A percentile compares a stretch with the other conserved stretches of the same genome.
Evolutionary conservation across 148 eudicot species (phyloP).

Genomic region (Vaccinium corymbosum): DNA sequence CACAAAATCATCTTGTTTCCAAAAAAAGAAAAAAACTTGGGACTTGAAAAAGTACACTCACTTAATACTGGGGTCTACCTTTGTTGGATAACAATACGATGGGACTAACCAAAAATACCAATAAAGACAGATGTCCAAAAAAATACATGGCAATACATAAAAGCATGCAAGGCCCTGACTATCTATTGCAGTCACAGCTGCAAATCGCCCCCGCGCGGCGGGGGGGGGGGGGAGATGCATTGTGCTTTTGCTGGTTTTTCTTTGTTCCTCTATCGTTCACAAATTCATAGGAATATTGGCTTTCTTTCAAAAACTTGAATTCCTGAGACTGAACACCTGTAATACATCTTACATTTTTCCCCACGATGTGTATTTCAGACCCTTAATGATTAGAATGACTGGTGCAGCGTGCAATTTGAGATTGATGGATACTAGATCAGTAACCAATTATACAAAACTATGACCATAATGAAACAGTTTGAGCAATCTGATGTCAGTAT

Average conservation of each 20-base stretch:
- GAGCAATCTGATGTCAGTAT: background rate
- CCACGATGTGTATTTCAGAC: background rate
- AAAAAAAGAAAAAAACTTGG: no score
- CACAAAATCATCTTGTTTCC: no score
- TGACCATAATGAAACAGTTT: background rate
- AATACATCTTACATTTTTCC: background rate
- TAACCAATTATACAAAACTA: background rate
- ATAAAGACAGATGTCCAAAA: background rate
- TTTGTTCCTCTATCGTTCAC: background rate
- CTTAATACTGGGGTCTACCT: background rate
- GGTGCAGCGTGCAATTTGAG: background rate
- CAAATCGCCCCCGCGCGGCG: background rate
- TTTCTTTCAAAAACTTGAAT: background rate
- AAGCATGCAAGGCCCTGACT: background rate
- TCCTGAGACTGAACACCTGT: background rate
- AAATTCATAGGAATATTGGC: background rate
- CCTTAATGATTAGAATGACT: background rate
- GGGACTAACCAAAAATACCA: background rate
- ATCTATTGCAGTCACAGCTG: background rate
- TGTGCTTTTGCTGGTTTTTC: background rate
- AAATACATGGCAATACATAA: background rate
- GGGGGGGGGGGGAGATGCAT: background rate
- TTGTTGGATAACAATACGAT: background rate
- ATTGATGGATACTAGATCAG: background rate
- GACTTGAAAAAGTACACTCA: background rate